phyloP scores from a whole-genome alignment of 2,329 filamentous ascomycete genomes.

The Pseudonectria buxi region DNA sequence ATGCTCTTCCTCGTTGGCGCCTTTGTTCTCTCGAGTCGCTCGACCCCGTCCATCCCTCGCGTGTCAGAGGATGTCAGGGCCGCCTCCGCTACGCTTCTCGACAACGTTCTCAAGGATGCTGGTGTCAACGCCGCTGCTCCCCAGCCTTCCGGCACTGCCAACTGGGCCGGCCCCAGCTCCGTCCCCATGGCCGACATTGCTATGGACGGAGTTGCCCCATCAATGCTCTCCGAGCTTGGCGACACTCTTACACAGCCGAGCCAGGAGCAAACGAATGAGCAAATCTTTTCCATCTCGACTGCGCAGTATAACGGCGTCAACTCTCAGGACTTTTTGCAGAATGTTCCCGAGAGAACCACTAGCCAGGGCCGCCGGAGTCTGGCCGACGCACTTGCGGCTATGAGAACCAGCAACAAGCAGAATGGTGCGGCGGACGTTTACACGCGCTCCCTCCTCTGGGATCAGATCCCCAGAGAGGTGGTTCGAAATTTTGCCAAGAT shows the following conservation, averaged over 20 bases:
- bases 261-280: constrained; percentile 79
- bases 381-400: constrained; percentile 70
- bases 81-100: constrained; percentile 68
- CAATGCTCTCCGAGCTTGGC: constrained; percentile 59
- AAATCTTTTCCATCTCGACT: constrained; percentile 78
- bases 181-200: constrained; percentile 38
- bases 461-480: constrained; percentile 86
- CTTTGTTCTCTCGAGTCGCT: constrained; percentile 84
- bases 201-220: constrained; percentile 40
- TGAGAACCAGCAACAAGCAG: constrained; percentile 66
- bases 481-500: constrained; percentile 89
- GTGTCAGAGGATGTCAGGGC: constrained; percentile 76
- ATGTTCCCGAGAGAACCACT: constrained; percentile 44
- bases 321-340: constrained; percentile 60
- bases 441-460: constrained; percentile 86
- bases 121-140: constrained; percentile 51
- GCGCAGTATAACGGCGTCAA: constrained; percentile 79
- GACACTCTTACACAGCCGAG: constrained; percentile 66
- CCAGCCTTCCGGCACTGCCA: constrained; percentile 43
- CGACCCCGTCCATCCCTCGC: constrained; percentile 63
- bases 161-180: constrained; percentile 28
- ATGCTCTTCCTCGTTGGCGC: constrained; percentile 97
- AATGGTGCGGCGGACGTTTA: constrained; percentile 76
- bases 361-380: constrained; percentile 66
- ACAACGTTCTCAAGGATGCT: constrained; percentile 76